Evolutionary conservation across 2,329 filamentous ascomycete genomes (phyloP).

Genomic region (Penicillium olsonii): DNA sequence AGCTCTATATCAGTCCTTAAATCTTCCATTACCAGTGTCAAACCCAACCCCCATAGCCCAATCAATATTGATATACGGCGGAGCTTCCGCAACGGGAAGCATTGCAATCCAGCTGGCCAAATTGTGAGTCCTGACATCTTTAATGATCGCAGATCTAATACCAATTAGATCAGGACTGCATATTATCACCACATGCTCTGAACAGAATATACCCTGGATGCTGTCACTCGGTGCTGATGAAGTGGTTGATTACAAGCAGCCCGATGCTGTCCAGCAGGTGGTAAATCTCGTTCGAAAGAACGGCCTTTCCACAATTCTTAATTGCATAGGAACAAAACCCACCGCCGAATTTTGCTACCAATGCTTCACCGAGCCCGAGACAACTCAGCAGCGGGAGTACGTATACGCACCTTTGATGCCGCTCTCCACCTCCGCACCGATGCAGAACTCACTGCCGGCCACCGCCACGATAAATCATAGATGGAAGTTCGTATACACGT

Average conservation of each 20-base stretch:
- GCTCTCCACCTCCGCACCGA: background rate
- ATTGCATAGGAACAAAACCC: background rate
- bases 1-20: conserved; percentile 2
- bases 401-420: background rate
- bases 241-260: background rate
- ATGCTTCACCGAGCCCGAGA: background rate
- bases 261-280: background rate
- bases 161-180: background rate
- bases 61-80: background rate
- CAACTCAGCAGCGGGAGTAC: background rate
- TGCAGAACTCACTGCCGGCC: background rate
- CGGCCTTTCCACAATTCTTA: background rate
- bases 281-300: background rate
- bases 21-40: background rate
- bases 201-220: background rate
- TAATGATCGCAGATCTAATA: background rate
- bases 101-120: background rate
- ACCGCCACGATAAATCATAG: background rate
- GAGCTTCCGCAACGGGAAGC: background rate
- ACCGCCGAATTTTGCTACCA: background rate
- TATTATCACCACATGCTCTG: background rate
- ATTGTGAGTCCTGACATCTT: background rate
- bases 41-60: background rate
- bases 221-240: background rate
- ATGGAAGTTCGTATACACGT: conserved; percentile 3